These are phyloP conservation scores for Tricholoma bakamatsutake DNA, from an alignment of 768 basidiomycete species.

Conservation along the genomic window DNA sequence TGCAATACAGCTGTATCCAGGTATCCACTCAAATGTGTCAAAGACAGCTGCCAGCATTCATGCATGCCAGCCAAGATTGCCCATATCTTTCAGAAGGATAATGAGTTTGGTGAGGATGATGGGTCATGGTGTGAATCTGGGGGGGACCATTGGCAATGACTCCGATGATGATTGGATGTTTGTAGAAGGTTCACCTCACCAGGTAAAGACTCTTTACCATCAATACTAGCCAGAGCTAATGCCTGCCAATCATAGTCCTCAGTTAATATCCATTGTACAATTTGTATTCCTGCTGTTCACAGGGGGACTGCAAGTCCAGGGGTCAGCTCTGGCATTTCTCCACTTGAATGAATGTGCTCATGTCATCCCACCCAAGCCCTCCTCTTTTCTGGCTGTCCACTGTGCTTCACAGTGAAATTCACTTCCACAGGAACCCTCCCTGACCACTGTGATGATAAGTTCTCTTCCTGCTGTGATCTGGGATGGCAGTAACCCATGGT, in stretches of 20 bases:
- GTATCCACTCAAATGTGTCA: background rate
- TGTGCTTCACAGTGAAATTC: background rate
- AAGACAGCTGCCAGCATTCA: background rate
- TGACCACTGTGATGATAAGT: background rate
- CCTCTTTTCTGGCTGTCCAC: background rate
- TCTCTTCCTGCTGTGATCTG: background rate
- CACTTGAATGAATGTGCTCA: background rate
- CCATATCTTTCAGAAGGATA: background rate
- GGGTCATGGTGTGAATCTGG: background rate
- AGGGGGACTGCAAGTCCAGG: background rate
- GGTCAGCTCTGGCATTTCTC: background rate
- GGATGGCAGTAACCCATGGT: background rate
- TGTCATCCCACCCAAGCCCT: background rate
- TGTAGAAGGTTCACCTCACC: background rate
- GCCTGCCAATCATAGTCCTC: background rate
- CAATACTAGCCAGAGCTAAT: background rate
- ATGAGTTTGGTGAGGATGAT: background rate
- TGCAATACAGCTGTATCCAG: background rate
- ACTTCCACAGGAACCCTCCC: background rate
- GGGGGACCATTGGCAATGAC: background rate
- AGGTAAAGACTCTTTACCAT: background rate
- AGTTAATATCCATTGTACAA: background rate
- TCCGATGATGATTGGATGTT: background rate
- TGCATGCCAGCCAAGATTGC: background rate
- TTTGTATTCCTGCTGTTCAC: background rate